phyloP scores from a whole-genome alignment of 2,329 filamentous ascomycete species.

The Dactylellina parvicollis region DNA sequence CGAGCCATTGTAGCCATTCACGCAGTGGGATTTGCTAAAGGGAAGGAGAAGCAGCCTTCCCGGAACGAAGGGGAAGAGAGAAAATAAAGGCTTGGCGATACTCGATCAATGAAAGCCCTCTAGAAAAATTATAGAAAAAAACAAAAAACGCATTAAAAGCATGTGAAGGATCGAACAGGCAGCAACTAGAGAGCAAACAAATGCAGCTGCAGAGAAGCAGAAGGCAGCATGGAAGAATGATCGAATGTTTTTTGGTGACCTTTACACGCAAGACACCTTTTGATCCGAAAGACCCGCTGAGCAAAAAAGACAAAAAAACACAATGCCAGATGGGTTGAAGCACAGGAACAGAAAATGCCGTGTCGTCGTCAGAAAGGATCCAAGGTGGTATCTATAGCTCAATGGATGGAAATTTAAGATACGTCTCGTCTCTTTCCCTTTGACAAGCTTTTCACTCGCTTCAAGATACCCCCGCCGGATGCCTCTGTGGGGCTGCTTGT shows the following conservation, averaged over 20 bases:
- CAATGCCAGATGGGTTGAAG: background rate
- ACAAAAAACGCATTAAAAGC: conserved; percentile 23
- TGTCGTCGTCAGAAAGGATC: background rate
- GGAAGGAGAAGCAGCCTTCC: background rate
- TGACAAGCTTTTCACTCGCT: conserved; percentile 59
- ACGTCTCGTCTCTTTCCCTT: conserved; percentile 58
- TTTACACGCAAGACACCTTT: background rate
- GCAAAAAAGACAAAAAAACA: conserved; percentile 3
- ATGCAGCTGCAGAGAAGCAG: conserved; percentile 7
- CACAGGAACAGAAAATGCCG: background rate
- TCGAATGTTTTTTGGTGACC: background rate
- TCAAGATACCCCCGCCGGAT: conserved; percentile 56
- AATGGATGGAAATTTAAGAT: conserved; percentile 15
- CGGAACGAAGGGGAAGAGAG: background rate
- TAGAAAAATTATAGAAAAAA: conserved; percentile 3
- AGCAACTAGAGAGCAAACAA: conserved; percentile 19
- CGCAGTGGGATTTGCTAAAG: background rate
- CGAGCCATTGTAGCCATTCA: background rate
- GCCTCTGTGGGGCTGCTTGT: conserved; percentile 41
- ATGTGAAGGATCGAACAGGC: background rate
- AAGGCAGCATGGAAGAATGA: conserved; percentile 3
- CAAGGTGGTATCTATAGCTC: background rate
- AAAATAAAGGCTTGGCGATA: conserved; percentile 13
- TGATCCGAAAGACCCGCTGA: conserved; percentile 16
- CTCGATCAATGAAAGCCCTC: conserved; percentile 8